Conservation (phyloP, 2,329 filamentous ascomycete species). For the Pestalotiopsis sp. region DNA sequence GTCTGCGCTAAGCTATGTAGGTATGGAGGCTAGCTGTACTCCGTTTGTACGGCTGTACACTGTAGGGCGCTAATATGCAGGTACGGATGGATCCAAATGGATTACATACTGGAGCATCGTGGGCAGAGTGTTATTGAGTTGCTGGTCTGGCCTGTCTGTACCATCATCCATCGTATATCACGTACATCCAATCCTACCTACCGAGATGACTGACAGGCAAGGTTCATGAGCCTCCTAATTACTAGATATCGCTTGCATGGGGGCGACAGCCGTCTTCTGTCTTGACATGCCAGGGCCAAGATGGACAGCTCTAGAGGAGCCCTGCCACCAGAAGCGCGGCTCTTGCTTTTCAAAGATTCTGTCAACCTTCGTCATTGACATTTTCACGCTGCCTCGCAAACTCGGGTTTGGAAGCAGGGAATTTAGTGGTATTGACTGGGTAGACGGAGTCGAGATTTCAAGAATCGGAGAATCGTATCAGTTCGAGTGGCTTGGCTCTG, state of each 20-base stretch:
- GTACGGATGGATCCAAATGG: not conserved
- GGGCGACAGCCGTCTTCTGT: not conserved
- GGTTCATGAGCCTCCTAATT: not conserved
- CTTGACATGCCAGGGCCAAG: not conserved
- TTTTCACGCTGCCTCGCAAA: not conserved
- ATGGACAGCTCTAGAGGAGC: too few relatives aligned
- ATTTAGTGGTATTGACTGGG: not conserved
- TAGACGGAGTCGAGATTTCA: not conserved
- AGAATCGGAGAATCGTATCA: not conserved
- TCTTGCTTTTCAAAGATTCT: not conserved
- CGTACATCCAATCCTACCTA: not conserved
- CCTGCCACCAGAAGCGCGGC: not conserved
- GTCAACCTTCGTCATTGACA: not conserved
- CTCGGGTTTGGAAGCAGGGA: not conserved
- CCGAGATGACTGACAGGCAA: not conserved
- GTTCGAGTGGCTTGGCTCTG: not conserved
- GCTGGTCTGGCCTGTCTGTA: not conserved
- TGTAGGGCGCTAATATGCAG: not conserved
- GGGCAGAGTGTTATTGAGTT: not conserved
- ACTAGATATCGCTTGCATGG: not conserved
- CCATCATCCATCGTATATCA: not conserved
- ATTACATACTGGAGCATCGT: not conserved
- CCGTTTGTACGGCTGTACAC: not conserved
- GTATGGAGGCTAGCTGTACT: not conserved
- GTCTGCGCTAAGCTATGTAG: not conserved